Evolutionary conservation across 2,329 filamentous ascomycete genomes (phyloP).

Genomic region (Trichothecium sympodiale): DNA sequence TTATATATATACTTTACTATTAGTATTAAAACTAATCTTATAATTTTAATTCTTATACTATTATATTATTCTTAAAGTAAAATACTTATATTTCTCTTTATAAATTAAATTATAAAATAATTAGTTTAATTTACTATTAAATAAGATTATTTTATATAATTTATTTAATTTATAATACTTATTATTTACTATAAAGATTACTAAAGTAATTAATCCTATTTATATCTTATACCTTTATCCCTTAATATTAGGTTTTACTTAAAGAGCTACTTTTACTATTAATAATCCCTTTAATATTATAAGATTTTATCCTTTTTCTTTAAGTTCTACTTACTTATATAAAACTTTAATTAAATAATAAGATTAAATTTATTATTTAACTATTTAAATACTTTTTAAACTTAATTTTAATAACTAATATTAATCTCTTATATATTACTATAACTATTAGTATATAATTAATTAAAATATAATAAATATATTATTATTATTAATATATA

Average conservation of each 20-base stretch:
- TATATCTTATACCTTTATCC: constrained; percentile 1
- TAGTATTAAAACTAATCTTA: not conserved
- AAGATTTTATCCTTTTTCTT: not conserved
- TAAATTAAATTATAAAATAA: no score
- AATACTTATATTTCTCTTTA: not conserved
- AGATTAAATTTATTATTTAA: constrained; percentile 1
- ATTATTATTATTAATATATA: not conserved
- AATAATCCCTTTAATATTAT: not conserved
- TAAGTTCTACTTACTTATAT: not conserved
- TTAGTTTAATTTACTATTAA: constrained; percentile 4
- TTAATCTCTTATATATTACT: not conserved
- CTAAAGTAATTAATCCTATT: constrained; percentile 4
- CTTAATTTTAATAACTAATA: not conserved
- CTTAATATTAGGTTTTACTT: constrained; percentile 1
- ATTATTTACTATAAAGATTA: not conserved
- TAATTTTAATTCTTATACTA: constrained; percentile 1
- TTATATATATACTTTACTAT: not conserved
- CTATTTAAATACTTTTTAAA: not conserved
- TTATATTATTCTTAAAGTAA: not conserved
- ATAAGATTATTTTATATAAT: constrained; percentile 5
- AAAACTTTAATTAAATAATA: not conserved
- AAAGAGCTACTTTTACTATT: not conserved
- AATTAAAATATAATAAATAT: constrained; percentile 1
- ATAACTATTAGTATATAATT: not conserved
- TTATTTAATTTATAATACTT: constrained; percentile 3